Conservation (phyloP, 1,139 yeast genomes). For the Yamadazyma songkhlaensis region DNA sequence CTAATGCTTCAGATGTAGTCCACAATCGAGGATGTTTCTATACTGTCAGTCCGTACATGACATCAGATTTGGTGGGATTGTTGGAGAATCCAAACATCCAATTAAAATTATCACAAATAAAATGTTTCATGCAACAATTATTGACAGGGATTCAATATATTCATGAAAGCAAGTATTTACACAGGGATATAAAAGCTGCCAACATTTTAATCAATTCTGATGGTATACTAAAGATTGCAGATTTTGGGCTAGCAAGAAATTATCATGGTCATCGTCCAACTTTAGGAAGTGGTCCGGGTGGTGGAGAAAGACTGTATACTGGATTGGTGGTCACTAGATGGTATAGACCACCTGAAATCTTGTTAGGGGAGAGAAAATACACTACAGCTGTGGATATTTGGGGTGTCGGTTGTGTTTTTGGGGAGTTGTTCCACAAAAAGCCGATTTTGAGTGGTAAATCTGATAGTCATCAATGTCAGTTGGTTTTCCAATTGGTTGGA, state of each 20-base stretch:
- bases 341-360: conserved; percentile 90
- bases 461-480: conserved; percentile 88
- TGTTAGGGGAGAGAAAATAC: conserved; percentile 79
- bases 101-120: conserved; percentile 65
- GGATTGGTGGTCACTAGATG: conserved; percentile 93
- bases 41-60: conserved; percentile 93
- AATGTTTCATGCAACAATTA: conserved; percentile 79
- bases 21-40: conserved; percentile 58
- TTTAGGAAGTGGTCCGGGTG: conserved; percentile 58
- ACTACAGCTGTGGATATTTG: conserved; percentile 95
- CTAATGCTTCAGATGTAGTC: conserved; percentile 29
- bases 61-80: conserved; percentile 90
- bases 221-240: conserved; percentile 84
- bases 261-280: conserved; percentile 71
- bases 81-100: conserved; percentile 76
- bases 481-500: conserved; percentile 79
- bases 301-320: conserved; percentile 78
- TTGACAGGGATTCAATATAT: conserved; percentile 78
- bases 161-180: conserved; percentile 70
- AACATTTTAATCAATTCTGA: conserved; percentile 74
- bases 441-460: conserved; percentile 86
- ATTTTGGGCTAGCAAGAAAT: conserved; percentile 86
- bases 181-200: conserved; percentile 94
- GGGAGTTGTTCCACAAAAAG: conserved; percentile 75
- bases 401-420: conserved; percentile 98